These are phyloP conservation scores for Annulohypoxylon stygium DNA, from an alignment of 495 filamentous ascomycete genomes.

Conservation along the genomic window DNA sequence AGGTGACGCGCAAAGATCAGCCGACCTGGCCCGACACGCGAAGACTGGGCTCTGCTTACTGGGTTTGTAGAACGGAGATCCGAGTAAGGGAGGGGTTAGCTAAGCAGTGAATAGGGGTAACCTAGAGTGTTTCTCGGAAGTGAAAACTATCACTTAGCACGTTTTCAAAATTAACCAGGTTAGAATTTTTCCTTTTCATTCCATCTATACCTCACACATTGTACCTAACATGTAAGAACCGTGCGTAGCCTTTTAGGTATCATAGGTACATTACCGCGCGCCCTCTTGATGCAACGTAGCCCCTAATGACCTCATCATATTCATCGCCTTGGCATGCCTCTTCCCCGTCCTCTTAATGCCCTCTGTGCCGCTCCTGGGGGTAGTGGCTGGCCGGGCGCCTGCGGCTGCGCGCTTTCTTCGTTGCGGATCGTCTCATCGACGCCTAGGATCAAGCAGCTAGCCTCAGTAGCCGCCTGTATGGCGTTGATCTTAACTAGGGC, in stretches of 20 bases:
- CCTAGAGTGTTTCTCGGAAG: no score
- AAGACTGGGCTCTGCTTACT: no score
- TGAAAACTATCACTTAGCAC: neutral
- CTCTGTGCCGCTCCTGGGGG: conserved; percentile 94
- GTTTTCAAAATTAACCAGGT: conserved; percentile 19
- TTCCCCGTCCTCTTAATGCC: conserved; percentile 83
- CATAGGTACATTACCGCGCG: conserved; percentile 30
- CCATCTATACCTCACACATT: conserved; percentile 32
- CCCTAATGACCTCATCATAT: conserved; percentile 13
- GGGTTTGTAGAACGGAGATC: no score
- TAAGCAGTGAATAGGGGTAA: neutral
- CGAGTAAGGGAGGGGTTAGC: no score
- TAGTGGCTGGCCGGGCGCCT: conserved; percentile 80
- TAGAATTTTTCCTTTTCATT: conserved; percentile 38
- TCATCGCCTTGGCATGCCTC: conserved; percentile 91
- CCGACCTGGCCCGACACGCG: no score
- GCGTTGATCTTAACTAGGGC: conserved; percentile 97
- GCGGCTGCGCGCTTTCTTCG: conserved; percentile 86
- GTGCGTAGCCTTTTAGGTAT: conserved; percentile 37
- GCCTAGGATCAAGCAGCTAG: conserved; percentile 91
- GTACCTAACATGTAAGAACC: conserved; percentile 26
- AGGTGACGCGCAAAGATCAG: no score
- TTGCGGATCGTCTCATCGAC: conserved; percentile 99
- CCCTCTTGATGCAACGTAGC: conserved; percentile 16
- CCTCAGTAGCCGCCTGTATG: conserved; percentile 95